Evolutionary conservation across 371 early-diverging fungal genomes (phyloP), one percentile per base, ranked within the genome.

Genomic region (Batrachochytrium dendrobatidis): DNA sequence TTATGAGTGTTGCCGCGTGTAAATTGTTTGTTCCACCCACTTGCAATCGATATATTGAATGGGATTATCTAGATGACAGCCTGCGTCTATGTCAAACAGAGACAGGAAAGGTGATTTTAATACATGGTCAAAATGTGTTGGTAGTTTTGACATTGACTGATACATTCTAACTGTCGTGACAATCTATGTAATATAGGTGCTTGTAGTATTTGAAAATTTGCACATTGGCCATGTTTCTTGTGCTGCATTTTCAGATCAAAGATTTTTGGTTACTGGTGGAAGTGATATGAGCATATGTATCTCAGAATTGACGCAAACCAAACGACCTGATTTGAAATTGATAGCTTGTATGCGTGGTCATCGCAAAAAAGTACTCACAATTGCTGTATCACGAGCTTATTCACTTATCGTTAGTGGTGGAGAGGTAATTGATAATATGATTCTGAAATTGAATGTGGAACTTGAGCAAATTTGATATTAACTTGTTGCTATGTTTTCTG

Each of bases 41-140:
- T 25, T 48, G n/a, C 29, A 24, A 22, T 18, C 69, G 73, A n/a
- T 87, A 82, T 64, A 67, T 86, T 5, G 88, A 89, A 60, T 88
- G 87, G 87, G 87, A 84, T 25, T 86, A 72, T 56, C 69, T 82
- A 0, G 90, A 89, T 56, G 76, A 80, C 32, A 84, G 85, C 58
- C 59, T 88, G 6, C 74, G 88, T 31, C 49, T 89, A 12, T 78
- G 71, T 56, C 66, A 80, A 39, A 76, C 80, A 0, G 86, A 87
- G 17, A 75, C 76, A 6, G 79, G 74, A 52, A 87, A 85, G 68
- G 80, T 45, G 15, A 15, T n/a, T 12, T 39, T n/a, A 12, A 39
- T n/a, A n/a, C n/a, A n/a, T n/a, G n/a, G n/a, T n/a, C n/a, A n/a
- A n/a, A n/a, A n/a, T n/a, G n/a, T n/a, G n/a, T n/a, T n/a, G 12